A percentile compares a stretch with the other conserved stretches of the same genome.
Evolutionary conservation across 2,329 filamentous ascomycete genomes (phyloP).

Genomic region (Fusarium buharicum): DNA sequence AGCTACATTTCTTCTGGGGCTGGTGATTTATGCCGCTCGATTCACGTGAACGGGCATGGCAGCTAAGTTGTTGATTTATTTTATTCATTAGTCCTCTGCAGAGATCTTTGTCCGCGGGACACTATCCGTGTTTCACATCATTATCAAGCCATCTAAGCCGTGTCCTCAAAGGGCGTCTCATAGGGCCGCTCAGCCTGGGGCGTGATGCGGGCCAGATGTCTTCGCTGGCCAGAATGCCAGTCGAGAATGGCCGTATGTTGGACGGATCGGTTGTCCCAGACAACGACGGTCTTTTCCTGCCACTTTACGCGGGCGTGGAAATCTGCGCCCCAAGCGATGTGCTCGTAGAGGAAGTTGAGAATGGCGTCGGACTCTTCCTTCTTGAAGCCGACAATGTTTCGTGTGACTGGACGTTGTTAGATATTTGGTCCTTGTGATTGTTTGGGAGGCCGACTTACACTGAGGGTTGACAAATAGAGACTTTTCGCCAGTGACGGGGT

Average conservation of each 20-base stretch:
- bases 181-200: slow-evolving; percentile 82
- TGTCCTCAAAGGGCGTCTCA: slow-evolving; percentile 67
- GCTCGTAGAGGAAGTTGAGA: slow-evolving; percentile 74
- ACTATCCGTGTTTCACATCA: background rate
- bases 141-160: background rate
- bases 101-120: slow-evolving; percentile 17
- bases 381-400: slow-evolving; percentile 83
- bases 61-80: background rate
- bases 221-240: slow-evolving; percentile 81
- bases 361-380: slow-evolving; percentile 85
- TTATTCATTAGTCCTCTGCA: slow-evolving; percentile 12
- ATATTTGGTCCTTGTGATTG: fast-evolving
- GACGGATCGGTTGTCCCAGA: slow-evolving; percentile 88
- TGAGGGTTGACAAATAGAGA: slow-evolving; percentile 84
- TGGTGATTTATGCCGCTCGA: too few species aligned
- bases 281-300: slow-evolving; percentile 81
- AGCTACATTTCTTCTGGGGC: too few species aligned
- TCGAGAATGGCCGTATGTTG: slow-evolving; percentile 83
- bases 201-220: slow-evolving; percentile 84
- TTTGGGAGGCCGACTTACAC: slow-evolving; percentile 63
- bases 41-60: too few species aligned
- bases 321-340: slow-evolving; percentile 67
- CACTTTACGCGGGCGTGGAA: slow-evolving; percentile 79
- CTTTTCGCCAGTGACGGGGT: slow-evolving; percentile 86
- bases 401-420: slow-evolving; percentile 67